Conservation (phyloP, 495 filamentous ascomycete genomes). For the Neurospora sp. region DNA sequence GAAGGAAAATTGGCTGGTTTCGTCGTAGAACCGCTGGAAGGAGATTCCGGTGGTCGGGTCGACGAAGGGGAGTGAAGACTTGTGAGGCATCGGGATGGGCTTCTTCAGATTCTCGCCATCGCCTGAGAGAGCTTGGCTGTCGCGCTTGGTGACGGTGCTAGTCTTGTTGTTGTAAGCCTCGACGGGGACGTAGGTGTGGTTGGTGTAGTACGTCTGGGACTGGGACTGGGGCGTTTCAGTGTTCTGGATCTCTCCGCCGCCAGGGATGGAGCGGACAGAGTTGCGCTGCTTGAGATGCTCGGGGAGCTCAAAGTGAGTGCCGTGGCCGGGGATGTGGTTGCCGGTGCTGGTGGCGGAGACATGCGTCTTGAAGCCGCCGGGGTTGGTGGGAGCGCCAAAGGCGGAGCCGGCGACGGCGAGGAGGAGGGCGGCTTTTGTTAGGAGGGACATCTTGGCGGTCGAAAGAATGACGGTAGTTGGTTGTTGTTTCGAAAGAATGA, state of each 20-base stretch:
- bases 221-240: not conserved
- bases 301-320: not conserved
- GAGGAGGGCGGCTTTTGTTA: not conserved
- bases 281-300: not conserved
- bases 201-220: not conserved
- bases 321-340: not conserved
- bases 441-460: not conserved
- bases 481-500: not conserved
- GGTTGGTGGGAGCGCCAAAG: not conserved
- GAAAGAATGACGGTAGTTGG: not conserved
- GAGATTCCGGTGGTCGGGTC: constrained; percentile 17
- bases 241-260: not conserved
- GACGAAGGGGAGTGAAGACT: constrained; percentile 1
- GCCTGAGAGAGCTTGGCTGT: too few species aligned
- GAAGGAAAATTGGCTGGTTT: constrained; percentile 13
- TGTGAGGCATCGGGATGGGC: not conserved
- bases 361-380: not conserved
- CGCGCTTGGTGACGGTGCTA: not conserved
- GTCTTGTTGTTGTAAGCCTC: not conserved
- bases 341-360: not conserved
- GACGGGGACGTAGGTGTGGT: not conserved
- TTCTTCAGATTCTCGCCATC: too few species aligned
- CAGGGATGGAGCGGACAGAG: not conserved
- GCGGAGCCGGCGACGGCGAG: not conserved
- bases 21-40: constrained; percentile 22